Evolutionary conservation across 176 grass and related monocot species (phyloP).

Genomic region (Bromus sterilis): DNA sequence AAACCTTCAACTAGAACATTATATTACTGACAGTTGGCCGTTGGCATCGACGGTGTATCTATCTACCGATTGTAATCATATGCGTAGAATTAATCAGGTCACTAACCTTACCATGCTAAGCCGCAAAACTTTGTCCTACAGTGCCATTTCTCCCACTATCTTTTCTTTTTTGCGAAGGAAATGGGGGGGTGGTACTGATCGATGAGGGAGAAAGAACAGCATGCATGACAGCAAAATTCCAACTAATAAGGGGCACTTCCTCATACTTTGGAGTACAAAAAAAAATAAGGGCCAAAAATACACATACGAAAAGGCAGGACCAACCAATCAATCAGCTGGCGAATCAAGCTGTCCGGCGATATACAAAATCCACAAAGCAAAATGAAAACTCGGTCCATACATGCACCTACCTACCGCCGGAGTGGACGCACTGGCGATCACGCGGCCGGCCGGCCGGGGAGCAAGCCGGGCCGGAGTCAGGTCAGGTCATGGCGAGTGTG

Average conservation of each 20-base stretch:
- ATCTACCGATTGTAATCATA: background rate
- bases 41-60: background rate
- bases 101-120: background rate
- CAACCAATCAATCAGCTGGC: conserved; percentile 11
- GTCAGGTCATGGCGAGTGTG: background rate
- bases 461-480: background rate
- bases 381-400: background rate
- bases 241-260: conserved; percentile 15
- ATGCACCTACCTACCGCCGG: conserved; percentile 14
- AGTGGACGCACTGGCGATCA: background rate
- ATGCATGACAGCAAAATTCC: conserved; percentile 21
- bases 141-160: background rate
- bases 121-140: background rate
- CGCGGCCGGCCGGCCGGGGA: background rate
- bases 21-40: background rate
- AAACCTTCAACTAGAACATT: background rate
- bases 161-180: background rate
- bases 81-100: background rate
- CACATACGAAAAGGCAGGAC: background rate
- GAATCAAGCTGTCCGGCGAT: background rate
- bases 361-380: background rate
- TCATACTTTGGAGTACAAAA: conserved; percentile 8
- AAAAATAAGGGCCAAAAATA: background rate
- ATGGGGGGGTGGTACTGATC: background rate
- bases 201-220: background rate